Evolutionary conservation across 116 monocot species (phyloP).

Genomic region (Thalassia testudinum): DNA sequence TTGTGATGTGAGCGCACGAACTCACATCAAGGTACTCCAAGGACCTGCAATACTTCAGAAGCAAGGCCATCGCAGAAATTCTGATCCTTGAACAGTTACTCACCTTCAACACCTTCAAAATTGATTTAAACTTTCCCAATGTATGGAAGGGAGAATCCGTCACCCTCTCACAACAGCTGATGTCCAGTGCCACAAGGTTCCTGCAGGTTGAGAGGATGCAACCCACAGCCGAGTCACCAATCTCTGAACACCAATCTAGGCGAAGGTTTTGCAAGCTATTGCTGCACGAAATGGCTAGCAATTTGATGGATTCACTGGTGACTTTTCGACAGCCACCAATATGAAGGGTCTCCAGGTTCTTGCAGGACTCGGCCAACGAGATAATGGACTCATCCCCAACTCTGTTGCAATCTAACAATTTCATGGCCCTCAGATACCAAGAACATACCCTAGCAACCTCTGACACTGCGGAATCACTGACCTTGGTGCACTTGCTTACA

Average conservation of each 20-base stretch:
- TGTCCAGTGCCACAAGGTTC: slow-evolving; percentile 58
- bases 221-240: slow-evolving; percentile 43
- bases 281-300: slow-evolving; percentile 23
- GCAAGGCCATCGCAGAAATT: slow-evolving; percentile 23
- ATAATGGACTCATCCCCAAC: slow-evolving; percentile 39
- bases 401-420: slow-evolving; percentile 49
- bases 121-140: slow-evolving; percentile 22
- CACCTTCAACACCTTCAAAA: slow-evolving; percentile 47
- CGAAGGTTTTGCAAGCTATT: slow-evolving; percentile 32
- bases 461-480: slow-evolving; percentile 48
- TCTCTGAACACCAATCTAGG: slow-evolving; percentile 70
- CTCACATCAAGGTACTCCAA: slow-evolving; percentile 64
- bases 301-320: slow-evolving; percentile 40
- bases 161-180: slow-evolving; percentile 63
- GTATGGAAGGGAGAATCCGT: slow-evolving; percentile 63
- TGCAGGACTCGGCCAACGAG: slow-evolving; percentile 46
- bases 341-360: slow-evolving; percentile 55
- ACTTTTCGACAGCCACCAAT: slow-evolving; percentile 66
- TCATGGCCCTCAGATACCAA: slow-evolving; percentile 38
- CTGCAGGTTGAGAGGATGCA: slow-evolving; percentile 38
- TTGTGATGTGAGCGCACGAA: slow-evolving; percentile 52
- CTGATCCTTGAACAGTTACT: slow-evolving; percentile 50
- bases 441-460: slow-evolving; percentile 37
- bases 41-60: slow-evolving; percentile 46
- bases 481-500: slow-evolving; percentile 71